Base-by-base conservation (phyloP, 306 rosid species). In the Rosa persica region DNA sequence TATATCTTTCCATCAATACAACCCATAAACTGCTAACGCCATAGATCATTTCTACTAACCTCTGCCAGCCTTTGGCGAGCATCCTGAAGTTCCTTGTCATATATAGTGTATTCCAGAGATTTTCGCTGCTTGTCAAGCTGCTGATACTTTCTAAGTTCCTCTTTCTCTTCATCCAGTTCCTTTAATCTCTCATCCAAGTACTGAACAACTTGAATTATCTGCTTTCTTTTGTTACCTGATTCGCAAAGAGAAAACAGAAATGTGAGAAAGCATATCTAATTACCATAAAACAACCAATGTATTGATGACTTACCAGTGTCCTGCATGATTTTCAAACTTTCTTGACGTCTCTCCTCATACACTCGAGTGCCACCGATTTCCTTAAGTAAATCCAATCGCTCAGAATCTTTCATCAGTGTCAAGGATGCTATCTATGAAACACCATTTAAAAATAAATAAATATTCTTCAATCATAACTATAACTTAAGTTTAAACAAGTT, bases 291-390 rank as follows among this genome's bases (percentile, higher is more conserved):
- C 27, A 70, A 71, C 27, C 36, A 27, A 58, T 39, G 52, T 68
- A 64, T 23, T 51, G 66, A 70, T 20, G 60, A 87, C 93, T 75
- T 87, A 81, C 99, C 95, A 16, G 99, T 93, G 79, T 95, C 99
- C 84, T 87, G 97, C 99, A 95, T 95, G 75, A 95, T 95, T 89
- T 95, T 95, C 88, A 91, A 85, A 87, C 99, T 95, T 85, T 95
- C 99, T 60, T 86, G 97, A 36, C 99, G 93, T 79, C 99, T 86
- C 87, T 95, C 99, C 90, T 95, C 99, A 75, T 95, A 95, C 58
- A 95, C 99, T 80, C 98, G 83, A 79, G 98, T 95, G 27, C 99
- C 99, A 86, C 99, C 99, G 70, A 95, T 95, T 89, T 95, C 98
- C 86, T 95, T 95, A 27, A 95, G 90, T 73, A 95, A 86, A 87